Conservation (phyloP, 192 early-diverging fungal species). For the Rhizophagus sp. region DNA sequence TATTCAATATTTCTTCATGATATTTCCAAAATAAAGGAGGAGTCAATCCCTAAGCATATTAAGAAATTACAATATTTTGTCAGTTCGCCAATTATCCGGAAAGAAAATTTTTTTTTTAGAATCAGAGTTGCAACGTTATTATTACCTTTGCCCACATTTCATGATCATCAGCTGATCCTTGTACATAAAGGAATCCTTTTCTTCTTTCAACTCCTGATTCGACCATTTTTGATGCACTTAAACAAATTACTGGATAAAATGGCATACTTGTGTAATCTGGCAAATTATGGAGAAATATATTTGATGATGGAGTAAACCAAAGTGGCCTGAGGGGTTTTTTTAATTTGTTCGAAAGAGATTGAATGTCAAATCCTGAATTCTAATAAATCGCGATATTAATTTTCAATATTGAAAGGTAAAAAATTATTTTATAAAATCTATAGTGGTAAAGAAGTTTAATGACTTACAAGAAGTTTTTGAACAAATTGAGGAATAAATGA, state of each 20-base stretch:
- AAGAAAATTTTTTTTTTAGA: too few relatives aligned
- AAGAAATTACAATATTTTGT: too few relatives aligned
- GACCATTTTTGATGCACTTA: conserved; percentile 72
- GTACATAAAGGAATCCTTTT: conserved; percentile 74
- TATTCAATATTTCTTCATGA: conserved; percentile 36
- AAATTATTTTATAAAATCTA: too few relatives aligned
- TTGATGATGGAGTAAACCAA: conserved; percentile 75
- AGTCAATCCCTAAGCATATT: conserved; percentile 53
- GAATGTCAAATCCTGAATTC: conserved; percentile 47
- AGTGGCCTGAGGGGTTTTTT: conserved; percentile 75
- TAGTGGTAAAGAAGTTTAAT: background rate
- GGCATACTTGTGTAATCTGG: conserved; percentile 50
- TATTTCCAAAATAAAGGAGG: conserved; percentile 69
- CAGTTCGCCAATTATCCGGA: too few relatives aligned
- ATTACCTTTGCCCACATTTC: conserved; percentile 74
- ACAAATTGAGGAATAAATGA: conserved; percentile 58
- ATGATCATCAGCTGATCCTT: conserved; percentile 89
- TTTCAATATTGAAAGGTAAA: background rate
- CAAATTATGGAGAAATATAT: conserved; percentile 39
- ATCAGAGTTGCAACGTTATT: background rate
- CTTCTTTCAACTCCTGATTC: conserved; percentile 46
- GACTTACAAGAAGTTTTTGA: conserved; percentile 50
- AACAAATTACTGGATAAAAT: conserved; percentile 76
- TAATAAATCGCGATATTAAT: background rate
- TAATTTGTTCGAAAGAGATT: conserved; percentile 34